Conservation (phyloP, 129 eudicot species). For the Oenanthe sinensis region DNA sequence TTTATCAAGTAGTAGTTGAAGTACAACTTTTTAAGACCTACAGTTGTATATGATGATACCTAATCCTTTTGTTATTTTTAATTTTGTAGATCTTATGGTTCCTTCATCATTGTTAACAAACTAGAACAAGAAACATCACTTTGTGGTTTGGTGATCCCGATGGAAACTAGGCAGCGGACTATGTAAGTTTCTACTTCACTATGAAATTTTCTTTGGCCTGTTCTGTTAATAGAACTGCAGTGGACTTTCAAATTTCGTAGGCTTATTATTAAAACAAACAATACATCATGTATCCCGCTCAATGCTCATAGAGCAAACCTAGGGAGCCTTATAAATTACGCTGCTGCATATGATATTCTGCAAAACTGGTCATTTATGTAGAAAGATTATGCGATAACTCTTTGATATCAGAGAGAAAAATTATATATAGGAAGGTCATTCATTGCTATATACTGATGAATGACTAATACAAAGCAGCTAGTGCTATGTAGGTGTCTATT, state of each 20-base stretch:
- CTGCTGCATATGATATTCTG: background rate
- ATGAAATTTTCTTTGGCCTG: background rate
- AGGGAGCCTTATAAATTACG: background rate
- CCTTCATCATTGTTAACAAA: background rate
- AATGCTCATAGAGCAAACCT: background rate
- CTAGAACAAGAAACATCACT: background rate
- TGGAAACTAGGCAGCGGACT: constrained; percentile 19
- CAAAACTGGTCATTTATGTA: background rate
- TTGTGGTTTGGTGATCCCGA: background rate
- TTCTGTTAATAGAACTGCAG: background rate
- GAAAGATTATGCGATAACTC: background rate
- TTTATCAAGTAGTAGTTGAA: background rate
- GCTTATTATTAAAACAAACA: background rate
- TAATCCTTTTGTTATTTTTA: background rate
- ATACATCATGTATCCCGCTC: background rate
- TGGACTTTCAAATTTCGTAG: background rate
- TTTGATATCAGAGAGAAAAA: background rate
- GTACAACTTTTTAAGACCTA: background rate
- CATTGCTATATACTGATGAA: background rate
- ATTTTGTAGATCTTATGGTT: constrained; percentile 11
- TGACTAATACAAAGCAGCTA: background rate
- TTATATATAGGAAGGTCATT: background rate
- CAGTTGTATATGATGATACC: background rate
- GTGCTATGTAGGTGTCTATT: background rate
- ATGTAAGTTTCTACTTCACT: background rate